Conservation (phyloP, 345 rosid species). For the Passiflora organensis region DNA sequence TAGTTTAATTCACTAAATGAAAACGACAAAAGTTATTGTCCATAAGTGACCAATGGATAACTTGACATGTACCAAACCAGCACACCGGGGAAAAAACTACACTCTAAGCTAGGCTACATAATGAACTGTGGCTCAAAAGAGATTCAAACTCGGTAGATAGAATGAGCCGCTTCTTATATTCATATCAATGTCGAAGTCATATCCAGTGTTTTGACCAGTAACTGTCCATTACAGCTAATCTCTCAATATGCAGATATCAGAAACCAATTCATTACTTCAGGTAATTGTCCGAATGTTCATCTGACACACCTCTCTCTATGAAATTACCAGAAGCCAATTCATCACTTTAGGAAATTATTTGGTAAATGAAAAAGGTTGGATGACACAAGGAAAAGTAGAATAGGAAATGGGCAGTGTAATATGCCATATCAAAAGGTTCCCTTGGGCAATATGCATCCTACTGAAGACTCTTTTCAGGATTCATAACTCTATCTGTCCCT, state of each 20-base stretch:
- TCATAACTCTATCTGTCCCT: not conserved
- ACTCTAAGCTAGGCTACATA: not conserved
- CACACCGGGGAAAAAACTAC: not conserved
- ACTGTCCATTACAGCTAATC: slow-evolving; percentile 82
- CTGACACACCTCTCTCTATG: slow-evolving; percentile 51
- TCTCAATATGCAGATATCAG: slow-evolving; percentile 64
- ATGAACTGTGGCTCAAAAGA: not conserved
- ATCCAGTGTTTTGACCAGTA: slow-evolving; percentile 63
- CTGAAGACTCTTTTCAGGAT: not conserved
- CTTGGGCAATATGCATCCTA: too few relatives aligned
- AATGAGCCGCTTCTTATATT: not conserved
- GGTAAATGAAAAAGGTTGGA: not conserved
- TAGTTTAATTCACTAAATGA: not conserved
- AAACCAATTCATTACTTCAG: slow-evolving; percentile 60
- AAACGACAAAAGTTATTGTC: not conserved
- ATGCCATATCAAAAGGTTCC: not conserved
- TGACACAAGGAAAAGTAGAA: not conserved
- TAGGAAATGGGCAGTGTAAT: not conserved
- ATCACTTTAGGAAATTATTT: slow-evolving; percentile 43
- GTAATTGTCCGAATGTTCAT: slow-evolving; percentile 33
- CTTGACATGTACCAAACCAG: not conserved
- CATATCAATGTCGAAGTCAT: not conserved
- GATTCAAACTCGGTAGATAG: not conserved
- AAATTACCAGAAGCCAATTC: slow-evolving; percentile 74
- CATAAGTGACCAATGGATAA: not conserved